Evolutionary conservation across 2,329 filamentous ascomycete genomes (phyloP), one percentile per base, ranked within the genome.

Genomic region (Furcasterigmium furcatum): DNA sequence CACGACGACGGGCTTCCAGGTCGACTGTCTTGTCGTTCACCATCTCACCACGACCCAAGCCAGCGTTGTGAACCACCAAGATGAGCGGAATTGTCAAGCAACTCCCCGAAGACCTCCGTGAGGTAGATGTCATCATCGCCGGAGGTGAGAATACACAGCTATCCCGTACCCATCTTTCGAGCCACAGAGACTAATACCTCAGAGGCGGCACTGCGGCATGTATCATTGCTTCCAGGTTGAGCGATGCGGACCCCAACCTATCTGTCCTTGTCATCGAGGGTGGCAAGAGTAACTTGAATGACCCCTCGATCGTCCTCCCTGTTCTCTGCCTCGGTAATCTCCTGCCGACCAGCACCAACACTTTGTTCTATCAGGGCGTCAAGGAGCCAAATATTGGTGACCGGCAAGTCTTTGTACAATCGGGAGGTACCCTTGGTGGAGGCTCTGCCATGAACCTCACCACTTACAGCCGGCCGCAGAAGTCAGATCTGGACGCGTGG

Each of bases 181-280:
- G n/a, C n/a, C n/a, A n/a, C n/a, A n/a, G n/a, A n/a, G n/a, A 18
- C 42, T 44, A 18, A 44, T 22, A 6, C 36, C 9, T 3, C n/a
- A n/a, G 38, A 67, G 73, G 72, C 44, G 73, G 73, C n/a, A 65
- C 71, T 5, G 70, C 73, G 29, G 73, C 70, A 22, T 72, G 72
- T 52, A 64, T 76, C 20, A 60, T 76, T 30, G 74, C 76, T 19
- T 68, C 66, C 4, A 65, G 76, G 38, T 67, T 80, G 4, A 70
- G 74, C 12, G 70, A 72, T 46, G 72, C 74, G 1, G 68, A 76
- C 46, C 73, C 71, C 1, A 60, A 62, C 29, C 62, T 79, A 3
- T 70, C 67, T 10, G 70, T 80, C 41, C 61, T 80, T 10, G 62
- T 82, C 12, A 68, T 81, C 38, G 78, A 82, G 54, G 62, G 66